These are phyloP conservation scores for Hippophae rhamnoides DNA, from an alignment of 306 rosid species.

Conservation along the genomic window DNA sequence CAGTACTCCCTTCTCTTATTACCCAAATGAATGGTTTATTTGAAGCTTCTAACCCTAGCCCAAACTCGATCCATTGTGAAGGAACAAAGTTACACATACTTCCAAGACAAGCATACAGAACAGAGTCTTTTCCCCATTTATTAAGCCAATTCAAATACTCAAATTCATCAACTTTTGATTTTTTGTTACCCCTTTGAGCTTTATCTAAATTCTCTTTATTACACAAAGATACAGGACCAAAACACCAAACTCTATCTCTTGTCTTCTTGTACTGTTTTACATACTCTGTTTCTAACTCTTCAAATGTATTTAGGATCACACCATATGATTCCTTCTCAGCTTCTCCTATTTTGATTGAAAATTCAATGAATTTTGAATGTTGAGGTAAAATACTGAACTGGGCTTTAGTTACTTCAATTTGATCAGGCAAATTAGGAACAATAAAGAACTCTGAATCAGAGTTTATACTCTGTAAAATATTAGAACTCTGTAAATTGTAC, in stretches of 20 bases:
- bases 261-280: conserved; percentile 10
- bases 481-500: conserved; percentile 3
- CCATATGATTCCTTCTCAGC: conserved; percentile 21
- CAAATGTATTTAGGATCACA: conserved; percentile 20
- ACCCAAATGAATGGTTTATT: conserved; percentile 60
- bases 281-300: conserved; percentile 21
- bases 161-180: conserved; percentile 22
- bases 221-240: conserved; percentile 37
- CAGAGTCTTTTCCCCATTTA: conserved; percentile 24
- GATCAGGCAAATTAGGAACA: conserved; percentile 18
- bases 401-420: conserved; percentile 11
- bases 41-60: conserved; percentile 48
- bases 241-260: conserved; percentile 21
- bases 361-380: neutral
- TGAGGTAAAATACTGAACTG: too few species aligned
- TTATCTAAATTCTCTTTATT: conserved; percentile 32
- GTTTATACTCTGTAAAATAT: neutral
- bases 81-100: conserved; percentile 37
- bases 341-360: conserved; percentile 2
- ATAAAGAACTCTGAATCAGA: conserved; percentile 1
- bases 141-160: conserved; percentile 45
- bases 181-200: conserved; percentile 45
- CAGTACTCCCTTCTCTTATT: conserved; percentile 24
- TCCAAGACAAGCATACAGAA: conserved; percentile 56
- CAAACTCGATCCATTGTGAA: conserved; percentile 40